A percentile compares a stretch with the other conserved stretches of the same genome.
Evolutionary conservation across 225 moss, liverwort and hornwort genomes (phyloP).

Genomic region (Marchantia paleacea): DNA sequence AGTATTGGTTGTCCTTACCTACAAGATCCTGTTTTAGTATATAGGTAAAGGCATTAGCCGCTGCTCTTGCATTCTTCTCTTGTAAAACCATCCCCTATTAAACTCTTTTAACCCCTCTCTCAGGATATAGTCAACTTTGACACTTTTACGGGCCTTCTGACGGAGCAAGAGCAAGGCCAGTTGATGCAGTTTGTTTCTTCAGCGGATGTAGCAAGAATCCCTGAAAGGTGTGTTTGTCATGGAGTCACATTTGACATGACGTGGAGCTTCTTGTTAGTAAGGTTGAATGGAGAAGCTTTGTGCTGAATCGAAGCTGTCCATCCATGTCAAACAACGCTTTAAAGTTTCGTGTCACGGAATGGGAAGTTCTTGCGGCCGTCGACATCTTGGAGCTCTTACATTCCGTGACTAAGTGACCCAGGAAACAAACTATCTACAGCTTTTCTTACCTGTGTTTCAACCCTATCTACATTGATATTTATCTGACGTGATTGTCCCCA

Average conservation of each 20-base stretch:
- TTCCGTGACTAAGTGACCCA: not conserved
- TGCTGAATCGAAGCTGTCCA: not conserved
- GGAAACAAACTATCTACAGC: not conserved
- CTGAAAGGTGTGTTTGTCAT: slow-evolving; percentile 61
- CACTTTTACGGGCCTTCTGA: slow-evolving; percentile 85
- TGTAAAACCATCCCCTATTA: slow-evolving; percentile 20
- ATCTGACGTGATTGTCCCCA: not conserved
- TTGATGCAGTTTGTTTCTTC: slow-evolving; percentile 69
- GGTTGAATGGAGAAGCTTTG: slow-evolving; percentile 13
- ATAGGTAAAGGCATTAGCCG: slow-evolving; percentile 11
- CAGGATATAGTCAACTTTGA: slow-evolving; percentile 94
- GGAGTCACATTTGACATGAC: slow-evolving; percentile 20
- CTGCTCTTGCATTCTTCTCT: slow-evolving; percentile 23
- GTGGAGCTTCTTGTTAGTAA: slow-evolving; percentile 4
- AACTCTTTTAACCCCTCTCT: slow-evolving; percentile 33
- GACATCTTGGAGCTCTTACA: not conserved
- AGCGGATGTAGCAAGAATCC: slow-evolving; percentile 58
- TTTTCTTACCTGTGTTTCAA: not conserved
- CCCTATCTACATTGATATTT: not conserved
- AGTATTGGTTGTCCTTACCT: slow-evolving; percentile 13
- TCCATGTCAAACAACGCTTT: not conserved
- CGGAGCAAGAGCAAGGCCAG: slow-evolving; percentile 90
- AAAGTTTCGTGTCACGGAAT: not conserved
- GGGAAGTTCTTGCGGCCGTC: not conserved
- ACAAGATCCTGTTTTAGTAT: slow-evolving; percentile 17